Evolutionary conservation across 768 basidiomycete species (phyloP), one percentile per base, ranked within the genome.

Genomic region (Psilocybe tampanensis): DNA sequence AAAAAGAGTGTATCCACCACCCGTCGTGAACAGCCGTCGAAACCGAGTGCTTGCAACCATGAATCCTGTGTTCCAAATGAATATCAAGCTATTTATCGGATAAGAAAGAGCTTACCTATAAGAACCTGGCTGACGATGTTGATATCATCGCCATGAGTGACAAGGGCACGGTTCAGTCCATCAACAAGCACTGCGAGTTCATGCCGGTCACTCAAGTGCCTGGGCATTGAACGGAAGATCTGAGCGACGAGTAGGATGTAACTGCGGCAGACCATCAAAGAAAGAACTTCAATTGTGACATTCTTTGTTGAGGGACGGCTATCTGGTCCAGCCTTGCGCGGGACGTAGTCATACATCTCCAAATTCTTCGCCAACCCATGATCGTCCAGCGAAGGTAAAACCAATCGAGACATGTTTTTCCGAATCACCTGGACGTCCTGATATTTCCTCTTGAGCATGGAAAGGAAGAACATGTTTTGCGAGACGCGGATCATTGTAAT

Each of bases 41-140:
- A 92, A 93, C 17, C 90, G 83, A 8, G 89, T 89, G 49, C 84
- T 86, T 0, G 90, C 90, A 15, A 85, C 81, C 86, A 90, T 86
- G 26, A 88, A 76, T 6, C 85, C 89, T 89, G 56, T 57, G 22
- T 33, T 1, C 24, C 50, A 13, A 15, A 50, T 56, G 15, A 62
- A 54, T 56, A 18, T 23, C 23, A 44, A 34, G 18, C 21, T 21
- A 3, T 9, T 6, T 34, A 13, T 39, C 23, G 47, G 48, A 39
- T 8, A 9, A 36, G 12, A 18, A 39, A 56, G 21, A 32, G 61
- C 83, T 64, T 62, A 91, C 90, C 87, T 24, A 91, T 85, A 66
- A 92, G 72, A 7, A 84, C 79, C 58, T 90, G 90, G 34, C 81
- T 78, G n/a, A 93, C 84, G 51, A 92, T 84, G n/a, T 86, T 87